phyloP scores from a whole-genome alignment of 768 basidiomycete species.

The Cytidiella melzeri region DNA sequence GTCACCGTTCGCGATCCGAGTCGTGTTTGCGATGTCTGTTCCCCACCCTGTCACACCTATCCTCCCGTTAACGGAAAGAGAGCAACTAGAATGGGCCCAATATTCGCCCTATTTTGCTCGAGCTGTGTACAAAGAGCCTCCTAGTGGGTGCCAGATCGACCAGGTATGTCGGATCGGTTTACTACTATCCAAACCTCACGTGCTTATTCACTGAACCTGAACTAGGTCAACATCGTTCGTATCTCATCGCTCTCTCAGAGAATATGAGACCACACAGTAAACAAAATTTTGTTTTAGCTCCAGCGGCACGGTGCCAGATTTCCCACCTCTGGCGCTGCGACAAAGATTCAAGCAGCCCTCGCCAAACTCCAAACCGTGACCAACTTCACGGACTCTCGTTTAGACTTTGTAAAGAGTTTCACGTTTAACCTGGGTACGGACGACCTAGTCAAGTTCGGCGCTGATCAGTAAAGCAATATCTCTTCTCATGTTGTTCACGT shows the following conservation, averaged over 20 bases:
- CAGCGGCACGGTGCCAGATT: slow-evolving; percentile 79
- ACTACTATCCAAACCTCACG: neutral
- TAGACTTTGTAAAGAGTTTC: slow-evolving; percentile 54
- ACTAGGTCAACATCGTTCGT: slow-evolving; percentile 56
- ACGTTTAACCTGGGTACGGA: slow-evolving; percentile 51
- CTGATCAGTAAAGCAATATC: slow-evolving; percentile 39
- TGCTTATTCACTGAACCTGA: neutral
- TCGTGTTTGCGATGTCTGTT: neutral
- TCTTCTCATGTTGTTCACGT: neutral
- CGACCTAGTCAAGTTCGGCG: slow-evolving; percentile 62
- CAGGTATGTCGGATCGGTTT: slow-evolving; percentile 35
- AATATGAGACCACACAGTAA: neutral
- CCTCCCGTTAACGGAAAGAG: slow-evolving; percentile 3
- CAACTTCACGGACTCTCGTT: slow-evolving; percentile 36
- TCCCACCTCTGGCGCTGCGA: slow-evolving; percentile 49
- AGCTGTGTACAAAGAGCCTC: slow-evolving; percentile 39
- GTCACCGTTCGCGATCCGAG: too few relatives aligned
- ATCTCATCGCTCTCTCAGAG: neutral
- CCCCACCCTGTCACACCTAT: neutral
- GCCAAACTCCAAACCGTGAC: slow-evolving; percentile 45
- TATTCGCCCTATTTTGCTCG: slow-evolving; percentile 57
- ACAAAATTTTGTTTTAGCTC: slow-evolving; percentile 38
- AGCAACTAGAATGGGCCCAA: slow-evolving; percentile 40
- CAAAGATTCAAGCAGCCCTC: slow-evolving; percentile 41
- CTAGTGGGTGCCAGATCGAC: slow-evolving; percentile 44